phyloP scores from a whole-genome alignment of 192 early-diverging fungal genomes.

The Phycomyces nitens region DNA sequence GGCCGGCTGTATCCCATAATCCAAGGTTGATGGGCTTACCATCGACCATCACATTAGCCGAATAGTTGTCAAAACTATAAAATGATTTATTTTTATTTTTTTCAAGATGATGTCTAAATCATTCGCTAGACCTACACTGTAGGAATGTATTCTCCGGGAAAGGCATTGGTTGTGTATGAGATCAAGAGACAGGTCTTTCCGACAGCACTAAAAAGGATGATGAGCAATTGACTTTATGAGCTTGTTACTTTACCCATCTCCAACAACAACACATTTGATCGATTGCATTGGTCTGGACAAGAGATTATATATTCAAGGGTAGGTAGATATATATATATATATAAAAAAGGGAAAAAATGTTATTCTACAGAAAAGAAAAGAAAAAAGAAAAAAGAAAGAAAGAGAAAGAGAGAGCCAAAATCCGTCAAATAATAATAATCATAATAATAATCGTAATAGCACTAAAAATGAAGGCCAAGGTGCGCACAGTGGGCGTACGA shows the following conservation, averaged over 20 bases:
- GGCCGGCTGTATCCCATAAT: conserved; percentile 91
- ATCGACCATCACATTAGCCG: conserved; percentile 93
- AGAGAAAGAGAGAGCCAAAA: no score
- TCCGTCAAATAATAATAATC: no score
- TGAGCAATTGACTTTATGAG: not conserved
- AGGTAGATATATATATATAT: no score
- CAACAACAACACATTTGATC: conserved; percentile 35
- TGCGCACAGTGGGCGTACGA: no score
- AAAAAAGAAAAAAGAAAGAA: no score
- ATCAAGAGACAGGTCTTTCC: conserved; percentile 97
- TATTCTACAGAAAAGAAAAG: no score
- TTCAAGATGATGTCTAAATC: no score
- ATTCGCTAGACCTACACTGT: conserved; percentile 97
- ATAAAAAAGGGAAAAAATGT: no score
- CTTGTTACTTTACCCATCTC: conserved; percentile 20
- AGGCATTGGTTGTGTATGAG: conserved; percentile 98
- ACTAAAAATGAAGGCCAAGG: no score
- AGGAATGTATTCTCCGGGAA: conserved; percentile 99
- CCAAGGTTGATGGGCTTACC: conserved; percentile 91
- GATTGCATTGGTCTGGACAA: conserved; percentile 23
- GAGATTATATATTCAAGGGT: not conserved
- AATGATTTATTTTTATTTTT: no score
- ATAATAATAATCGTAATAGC: no score
- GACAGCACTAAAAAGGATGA: conserved; percentile 61
- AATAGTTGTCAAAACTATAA: conserved; percentile 87